Evolutionary conservation across 495 filamentous ascomycete genomes (phyloP), one percentile per base, ranked within the genome.

Genomic region (Penicillium fimorum): DNA sequence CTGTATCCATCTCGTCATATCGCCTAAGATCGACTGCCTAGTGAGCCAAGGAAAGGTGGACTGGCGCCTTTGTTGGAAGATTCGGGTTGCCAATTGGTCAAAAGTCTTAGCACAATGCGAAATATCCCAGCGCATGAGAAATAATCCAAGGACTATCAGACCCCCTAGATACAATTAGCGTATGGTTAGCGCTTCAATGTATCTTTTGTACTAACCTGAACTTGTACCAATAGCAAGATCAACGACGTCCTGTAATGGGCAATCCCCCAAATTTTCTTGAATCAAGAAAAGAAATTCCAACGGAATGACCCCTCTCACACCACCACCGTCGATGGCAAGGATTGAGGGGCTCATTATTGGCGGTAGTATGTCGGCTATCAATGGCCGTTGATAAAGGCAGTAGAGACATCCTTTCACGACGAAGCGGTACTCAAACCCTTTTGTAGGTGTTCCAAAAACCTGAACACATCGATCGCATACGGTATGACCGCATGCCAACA

Each of bases 241-340:
- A 5, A 76, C 55, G 0, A 74, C 49, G 30, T 69, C 67, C 42
- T 68, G 56, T 20, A 75, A 43, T 6, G 15, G 46, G 37, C 57
- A 70, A 10, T 52, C 53, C 2, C 62, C 54, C 12, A 76, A 41
- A 17, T 56, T 15, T 49, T 67, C 61, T 42, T 76, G 56, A n/a
- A 76, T 50, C 5, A 72, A 44, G 10, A 61, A 30, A 2, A 75
- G 60, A 41, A 67, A 69, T 43, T 74, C 62, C 8, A 77, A 59
- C 3, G 64, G 68, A 24, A 74, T 61, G 12, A 72, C 61, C 18
- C 67, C 72, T 20, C 68, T 58, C 13, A 69, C 62, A 1, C 70
- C 64, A 13, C 68, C 65, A 25, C 70, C 61, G 47, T 77, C 68
- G 44, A 77, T 67, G 35, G 70, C 66, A 9, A 77, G 58, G 10